phyloP scores from a whole-genome alignment of 768 basidiomycete species.

The Pleurotus cornucopiae region DNA sequence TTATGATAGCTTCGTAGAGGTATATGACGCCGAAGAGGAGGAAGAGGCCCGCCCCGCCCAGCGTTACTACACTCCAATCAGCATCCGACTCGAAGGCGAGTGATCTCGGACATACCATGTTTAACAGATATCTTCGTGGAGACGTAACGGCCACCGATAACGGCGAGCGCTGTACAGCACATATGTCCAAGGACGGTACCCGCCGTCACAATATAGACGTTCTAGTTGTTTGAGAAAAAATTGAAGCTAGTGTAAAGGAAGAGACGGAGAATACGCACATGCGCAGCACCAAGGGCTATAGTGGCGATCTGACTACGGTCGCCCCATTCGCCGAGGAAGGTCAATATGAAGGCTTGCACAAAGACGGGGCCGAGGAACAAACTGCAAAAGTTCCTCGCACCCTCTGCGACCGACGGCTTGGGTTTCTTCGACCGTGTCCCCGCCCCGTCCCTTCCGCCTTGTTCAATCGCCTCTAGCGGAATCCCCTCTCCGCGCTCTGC shows the following conservation, averaged over 20 bases:
- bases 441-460: conserved; percentile 36
- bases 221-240: conserved; percentile 41
- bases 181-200: conserved; percentile 90
- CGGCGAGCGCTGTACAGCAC: conserved; percentile 83
- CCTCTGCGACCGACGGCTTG: conserved; percentile 39
- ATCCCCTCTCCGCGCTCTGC: conserved; percentile 42
- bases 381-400: conserved; percentile 77
- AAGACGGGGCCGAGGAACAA: conserved; percentile 88
- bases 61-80: conserved; percentile 54
- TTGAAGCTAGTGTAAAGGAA: not conserved
- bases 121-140: conserved; percentile 95
- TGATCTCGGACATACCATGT: conserved; percentile 58
- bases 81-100: not conserved
- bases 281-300: conserved; percentile 91
- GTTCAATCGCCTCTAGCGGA: conserved; percentile 75
- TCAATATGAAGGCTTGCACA: conserved; percentile 91
- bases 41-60: conserved; percentile 80
- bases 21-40: conserved; percentile 80
- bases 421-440: conserved; percentile 8
- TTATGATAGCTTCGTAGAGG: conserved; percentile 56
- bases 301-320: conserved; percentile 97
- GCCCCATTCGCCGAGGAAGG: conserved; percentile 99
- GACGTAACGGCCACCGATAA: conserved; percentile 89
- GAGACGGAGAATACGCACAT: conserved; percentile 50
- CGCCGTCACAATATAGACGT: conserved; percentile 84